A percentile compares a stretch with the other conserved stretches of the same genome.
phyloP scores from a whole-genome alignment of 495 filamentous ascomycete genomes.

The Penicillium mononematosum region DNA sequence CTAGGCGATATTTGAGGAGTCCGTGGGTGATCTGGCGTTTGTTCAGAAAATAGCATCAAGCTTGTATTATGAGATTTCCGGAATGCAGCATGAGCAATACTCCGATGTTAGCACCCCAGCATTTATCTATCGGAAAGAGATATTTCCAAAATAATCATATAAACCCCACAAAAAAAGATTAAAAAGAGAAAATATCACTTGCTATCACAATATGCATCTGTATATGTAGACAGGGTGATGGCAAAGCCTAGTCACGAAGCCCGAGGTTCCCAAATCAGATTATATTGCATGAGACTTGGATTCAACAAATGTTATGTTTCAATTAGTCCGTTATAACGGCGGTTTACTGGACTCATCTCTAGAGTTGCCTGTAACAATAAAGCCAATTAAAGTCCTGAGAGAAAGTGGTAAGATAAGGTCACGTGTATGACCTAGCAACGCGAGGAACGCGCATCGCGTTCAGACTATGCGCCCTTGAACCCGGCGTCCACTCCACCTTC shows the following conservation, averaged over 20 bases:
- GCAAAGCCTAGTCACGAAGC: no score
- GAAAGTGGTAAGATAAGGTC: constrained; percentile 23
- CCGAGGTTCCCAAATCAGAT: no score
- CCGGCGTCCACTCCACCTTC: not conserved
- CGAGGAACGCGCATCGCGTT: constrained; percentile 34
- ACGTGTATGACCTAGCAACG: constrained; percentile 28
- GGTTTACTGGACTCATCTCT: no score
- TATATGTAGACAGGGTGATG: no score
- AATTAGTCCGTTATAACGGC: no score
- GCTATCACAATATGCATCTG: not conserved
- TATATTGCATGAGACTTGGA: no score
- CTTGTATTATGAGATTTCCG: constrained; percentile 25
- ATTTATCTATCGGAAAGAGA: not conserved
- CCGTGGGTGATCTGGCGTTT: constrained; percentile 12
- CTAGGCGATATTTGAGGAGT: constrained; percentile 14
- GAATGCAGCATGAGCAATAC: constrained; percentile 16
- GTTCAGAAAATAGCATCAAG: constrained; percentile 16
- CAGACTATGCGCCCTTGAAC: constrained; percentile 27
- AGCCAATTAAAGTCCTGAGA: not conserved
- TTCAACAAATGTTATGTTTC: no score
- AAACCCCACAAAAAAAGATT: not conserved
- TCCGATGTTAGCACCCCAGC: not conserved
- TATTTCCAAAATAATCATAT: not conserved
- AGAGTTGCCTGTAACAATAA: not conserved
- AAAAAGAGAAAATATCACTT: not conserved